A percentile compares a stretch with the other conserved stretches of the same genome.
Conservation (phyloP, 495 filamentous ascomycete genomes). For the Xylaria cubensis region DNA sequence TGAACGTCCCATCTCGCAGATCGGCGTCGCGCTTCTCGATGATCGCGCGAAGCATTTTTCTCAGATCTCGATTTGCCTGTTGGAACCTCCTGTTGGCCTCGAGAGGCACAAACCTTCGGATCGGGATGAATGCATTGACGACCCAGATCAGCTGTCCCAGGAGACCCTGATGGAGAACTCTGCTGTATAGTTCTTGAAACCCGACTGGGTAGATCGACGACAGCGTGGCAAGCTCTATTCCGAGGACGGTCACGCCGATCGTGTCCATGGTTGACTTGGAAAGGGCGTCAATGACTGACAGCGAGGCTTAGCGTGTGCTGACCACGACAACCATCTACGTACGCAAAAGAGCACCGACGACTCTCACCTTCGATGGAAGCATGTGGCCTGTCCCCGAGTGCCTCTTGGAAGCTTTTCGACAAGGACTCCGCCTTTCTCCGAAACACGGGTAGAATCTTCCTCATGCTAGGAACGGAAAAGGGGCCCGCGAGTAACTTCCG, state of each 20-base stretch:
- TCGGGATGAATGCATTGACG: conserved; percentile 39
- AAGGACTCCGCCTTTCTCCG: conserved; percentile 27
- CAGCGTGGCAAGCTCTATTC: conserved; percentile 68
- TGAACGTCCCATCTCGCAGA: conserved; percentile 33
- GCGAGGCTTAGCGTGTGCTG: not conserved
- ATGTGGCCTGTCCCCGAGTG: conserved; percentile 26
- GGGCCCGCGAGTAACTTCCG: conserved; percentile 36
- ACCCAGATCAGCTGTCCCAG: conserved; percentile 40
- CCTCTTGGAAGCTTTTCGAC: conserved; percentile 22
- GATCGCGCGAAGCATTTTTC: conserved; percentile 35
- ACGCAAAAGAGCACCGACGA: not conserved
- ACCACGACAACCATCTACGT: not conserved
- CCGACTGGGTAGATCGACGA: conserved; percentile 42
- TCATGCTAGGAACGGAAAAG: conserved; percentile 36
- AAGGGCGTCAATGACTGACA: conserved; percentile 29
- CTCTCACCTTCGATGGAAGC: conserved; percentile 33
- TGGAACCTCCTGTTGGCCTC: conserved; percentile 37
- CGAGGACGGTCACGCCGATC: conserved; percentile 71
- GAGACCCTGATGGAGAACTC: conserved; percentile 40
- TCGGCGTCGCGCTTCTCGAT: conserved; percentile 34
- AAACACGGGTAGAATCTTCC: conserved; percentile 37
- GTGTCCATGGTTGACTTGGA: conserved; percentile 67
- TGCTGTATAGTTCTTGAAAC: conserved; percentile 37
- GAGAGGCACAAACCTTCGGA: conserved; percentile 37
- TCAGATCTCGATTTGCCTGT: conserved; percentile 32